These are phyloP conservation scores for Fusarium sp. DNA, from an alignment of 2,329 filamentous ascomycete genomes.

Conservation along the genomic window DNA sequence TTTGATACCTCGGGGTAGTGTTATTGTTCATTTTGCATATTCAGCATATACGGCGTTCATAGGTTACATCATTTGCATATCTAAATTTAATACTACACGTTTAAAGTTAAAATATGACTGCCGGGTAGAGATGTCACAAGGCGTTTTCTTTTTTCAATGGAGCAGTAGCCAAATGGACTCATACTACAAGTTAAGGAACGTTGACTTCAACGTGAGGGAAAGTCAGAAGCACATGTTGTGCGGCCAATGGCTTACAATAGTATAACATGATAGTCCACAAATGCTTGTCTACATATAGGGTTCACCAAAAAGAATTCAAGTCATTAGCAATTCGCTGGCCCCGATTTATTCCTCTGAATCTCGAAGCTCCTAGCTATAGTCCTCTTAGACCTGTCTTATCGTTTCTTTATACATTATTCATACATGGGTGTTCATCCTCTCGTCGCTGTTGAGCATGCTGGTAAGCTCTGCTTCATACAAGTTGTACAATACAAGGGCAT, in stretches of 20 bases:
- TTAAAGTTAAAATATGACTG: no score
- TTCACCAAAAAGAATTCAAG: not conserved
- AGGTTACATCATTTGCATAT: no score
- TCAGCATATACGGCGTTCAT: not conserved
- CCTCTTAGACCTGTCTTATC: not conserved
- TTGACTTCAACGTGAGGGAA: not conserved
- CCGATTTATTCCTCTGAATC: not conserved
- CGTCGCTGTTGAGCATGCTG: not conserved
- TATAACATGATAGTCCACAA: not conserved
- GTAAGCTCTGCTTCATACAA: not conserved
- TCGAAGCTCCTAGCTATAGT: not conserved
- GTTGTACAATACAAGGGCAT: slow-evolving; percentile 15
- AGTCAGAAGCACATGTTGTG: not conserved
- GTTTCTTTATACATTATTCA: not conserved
- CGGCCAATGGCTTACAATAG: not conserved
- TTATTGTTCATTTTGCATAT: not conserved
- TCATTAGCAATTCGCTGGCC: not conserved
- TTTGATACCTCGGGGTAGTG: slow-evolving; percentile 5
- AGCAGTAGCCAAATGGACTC: no score
- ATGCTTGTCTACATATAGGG: not conserved
- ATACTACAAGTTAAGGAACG: not conserved
- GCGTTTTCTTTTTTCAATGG: no score
- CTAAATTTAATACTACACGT: no score
- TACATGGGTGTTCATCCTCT: slow-evolving; percentile 10
- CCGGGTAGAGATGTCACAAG: no score